phyloP scores from a whole-genome alignment of 192 early-diverging fungal species.

The Coemansia sp. region DNA sequence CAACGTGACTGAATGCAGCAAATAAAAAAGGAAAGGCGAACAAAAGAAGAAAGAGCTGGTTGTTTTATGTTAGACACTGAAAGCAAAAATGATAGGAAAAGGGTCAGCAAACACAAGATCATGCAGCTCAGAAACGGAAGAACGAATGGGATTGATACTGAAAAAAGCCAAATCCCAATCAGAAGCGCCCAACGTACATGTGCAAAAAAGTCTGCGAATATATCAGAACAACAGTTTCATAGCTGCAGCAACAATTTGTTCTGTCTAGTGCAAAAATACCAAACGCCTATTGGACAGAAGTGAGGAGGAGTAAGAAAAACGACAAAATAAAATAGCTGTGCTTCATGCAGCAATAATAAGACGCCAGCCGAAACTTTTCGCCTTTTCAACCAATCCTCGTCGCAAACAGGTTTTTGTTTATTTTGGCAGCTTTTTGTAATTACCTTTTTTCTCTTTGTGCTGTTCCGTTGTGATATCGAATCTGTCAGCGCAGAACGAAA shows the following conservation, averaged over 20 bases:
- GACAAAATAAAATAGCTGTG: neutral
- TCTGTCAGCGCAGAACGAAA: neutral
- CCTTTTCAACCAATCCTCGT: neutral
- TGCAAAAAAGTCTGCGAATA: neutral
- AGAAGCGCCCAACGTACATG: neutral
- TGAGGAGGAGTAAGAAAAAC: neutral
- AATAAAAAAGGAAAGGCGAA: neutral
- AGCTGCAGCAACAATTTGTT: neutral
- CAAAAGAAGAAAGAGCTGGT: neutral
- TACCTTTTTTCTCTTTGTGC: neutral
- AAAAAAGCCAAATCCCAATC: neutral
- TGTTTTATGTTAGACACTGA: too few relatives aligned
- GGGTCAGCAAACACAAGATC: neutral
- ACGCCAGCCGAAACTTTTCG: neutral
- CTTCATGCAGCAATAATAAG: constrained; percentile 10
- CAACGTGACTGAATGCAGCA: neutral
- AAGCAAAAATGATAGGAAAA: too few relatives aligned
- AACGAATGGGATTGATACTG: neutral
- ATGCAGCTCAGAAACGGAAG: neutral
- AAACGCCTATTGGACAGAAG: neutral
- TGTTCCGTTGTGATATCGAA: constrained; percentile 8
- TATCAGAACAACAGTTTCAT: neutral
- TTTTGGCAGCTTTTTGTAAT: neutral
- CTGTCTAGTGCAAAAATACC: neutral
- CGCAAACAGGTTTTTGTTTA: constrained; percentile 2